Evolutionary conservation across 129 eudicot genomes (phyloP).

Genomic region (Dittrichia graveolens): DNA sequence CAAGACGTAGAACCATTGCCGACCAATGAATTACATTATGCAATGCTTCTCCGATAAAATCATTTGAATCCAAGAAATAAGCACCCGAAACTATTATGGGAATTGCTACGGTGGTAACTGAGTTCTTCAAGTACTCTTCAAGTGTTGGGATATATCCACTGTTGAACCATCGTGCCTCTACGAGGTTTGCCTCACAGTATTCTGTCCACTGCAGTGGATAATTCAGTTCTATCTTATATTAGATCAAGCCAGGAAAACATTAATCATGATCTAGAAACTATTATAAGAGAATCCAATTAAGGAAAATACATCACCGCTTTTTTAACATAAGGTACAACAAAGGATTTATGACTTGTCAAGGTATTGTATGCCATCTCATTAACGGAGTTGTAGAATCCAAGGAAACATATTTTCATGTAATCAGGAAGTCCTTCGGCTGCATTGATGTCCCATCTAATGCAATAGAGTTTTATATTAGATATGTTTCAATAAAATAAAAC

Average conservation of each 20-base stretch:
- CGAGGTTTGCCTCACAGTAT: conserved; percentile 32
- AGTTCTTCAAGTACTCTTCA: conserved; percentile 53
- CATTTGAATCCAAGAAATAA: conserved; percentile 37
- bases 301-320: conserved; percentile 25
- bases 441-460: conserved; percentile 56
- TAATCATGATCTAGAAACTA: neutral
- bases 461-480: neutral
- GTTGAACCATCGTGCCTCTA: conserved; percentile 51
- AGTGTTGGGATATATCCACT: conserved; percentile 55
- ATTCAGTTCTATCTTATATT: neutral
- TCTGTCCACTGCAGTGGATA: conserved; percentile 44
- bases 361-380: conserved; percentile 54
- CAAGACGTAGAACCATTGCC: conserved; percentile 46
- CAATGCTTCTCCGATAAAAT: conserved; percentile 28
- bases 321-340: conserved; percentile 33
- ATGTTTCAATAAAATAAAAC: neutral
- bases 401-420: conserved; percentile 56
- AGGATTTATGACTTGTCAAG: conserved; percentile 39
- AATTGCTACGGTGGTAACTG: conserved; percentile 49
- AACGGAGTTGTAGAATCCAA: conserved; percentile 47
- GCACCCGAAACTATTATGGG: conserved; percentile 42
- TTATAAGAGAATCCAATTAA: neutral
- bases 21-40: conserved; percentile 41
- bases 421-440: conserved; percentile 52
- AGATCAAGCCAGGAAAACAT: neutral